Conservation (phyloP, 2,329 filamentous ascomycete genomes). For the Pseudonectria buxi region DNA sequence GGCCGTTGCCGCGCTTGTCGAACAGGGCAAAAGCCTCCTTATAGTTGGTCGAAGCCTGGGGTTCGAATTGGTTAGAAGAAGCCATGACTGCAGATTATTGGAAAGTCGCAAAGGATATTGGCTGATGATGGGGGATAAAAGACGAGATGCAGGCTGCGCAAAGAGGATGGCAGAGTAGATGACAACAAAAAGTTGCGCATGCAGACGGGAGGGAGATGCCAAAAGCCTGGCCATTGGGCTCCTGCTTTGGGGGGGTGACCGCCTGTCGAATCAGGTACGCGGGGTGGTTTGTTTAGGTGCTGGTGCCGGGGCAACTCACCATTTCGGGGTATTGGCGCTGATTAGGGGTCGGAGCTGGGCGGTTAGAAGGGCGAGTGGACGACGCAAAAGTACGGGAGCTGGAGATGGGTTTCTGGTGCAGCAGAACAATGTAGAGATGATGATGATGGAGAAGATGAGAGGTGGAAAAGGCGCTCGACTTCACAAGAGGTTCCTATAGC, state of each 20-base stretch:
- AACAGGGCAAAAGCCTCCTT: conserved; percentile 99
- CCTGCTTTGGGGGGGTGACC: conserved; percentile 2
- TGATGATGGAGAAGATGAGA: conserved; percentile 16
- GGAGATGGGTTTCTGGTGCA: no score
- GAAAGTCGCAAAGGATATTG: conserved; percentile 5
- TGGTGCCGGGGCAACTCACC: conserved; percentile 33
- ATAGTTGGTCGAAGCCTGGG: conserved; percentile 88
- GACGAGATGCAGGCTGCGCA: background rate
- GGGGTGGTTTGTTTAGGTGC: conserved; percentile 29
- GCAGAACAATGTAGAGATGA: background rate
- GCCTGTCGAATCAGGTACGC: conserved; percentile 29
- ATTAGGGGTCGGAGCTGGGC: conserved; percentile 7
- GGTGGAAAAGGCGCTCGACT: conserved; percentile 14
- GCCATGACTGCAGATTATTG: conserved; percentile 30
- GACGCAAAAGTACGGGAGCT: background rate
- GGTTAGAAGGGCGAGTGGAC: conserved; percentile 2
- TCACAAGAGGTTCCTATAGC: conserved; percentile 9
- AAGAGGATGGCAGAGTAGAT: conserved; percentile 6
- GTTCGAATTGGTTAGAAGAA: conserved; percentile 49
- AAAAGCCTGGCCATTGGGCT: background rate
- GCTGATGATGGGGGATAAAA: conserved; percentile 10
- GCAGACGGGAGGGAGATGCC: conserved; percentile 5
- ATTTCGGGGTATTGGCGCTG: conserved; percentile 23
- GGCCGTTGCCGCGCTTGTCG: conserved; percentile 97
- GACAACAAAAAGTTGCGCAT: no score